Evolutionary conservation across 306 rosid genomes (phyloP), one percentile per base, ranked within the genome.

Genomic region (Cucumis melo): DNA sequence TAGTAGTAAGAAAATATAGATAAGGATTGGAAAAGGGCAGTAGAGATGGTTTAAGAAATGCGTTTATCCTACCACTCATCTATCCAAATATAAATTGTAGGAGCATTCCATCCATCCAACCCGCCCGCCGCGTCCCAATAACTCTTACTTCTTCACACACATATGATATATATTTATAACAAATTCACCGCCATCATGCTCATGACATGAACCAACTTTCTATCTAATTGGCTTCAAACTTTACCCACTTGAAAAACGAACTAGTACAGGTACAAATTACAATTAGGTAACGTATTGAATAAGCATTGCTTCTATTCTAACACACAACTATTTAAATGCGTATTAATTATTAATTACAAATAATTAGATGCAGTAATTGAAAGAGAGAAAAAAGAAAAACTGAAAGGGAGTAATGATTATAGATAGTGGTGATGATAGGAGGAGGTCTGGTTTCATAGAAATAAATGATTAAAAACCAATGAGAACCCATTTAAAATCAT

Each of bases 391-490:
- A 32, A 32, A 32, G 0, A 32, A 5, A 63, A 63, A 62, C 68
- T 32, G 72, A 38, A 38, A 39, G 10, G 39, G 27, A 6, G 77
- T 50, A 48, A 73, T 73, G 77, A 73, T 72, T 44, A 50, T 29
- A 14, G 15, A 7, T 8, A 17, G 53, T 13, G 56, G 3, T 11
- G 53, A 42, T 51, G 56, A 51, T 7, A 48, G 50, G n/a, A 9
- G 21, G 21, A 60, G 74, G 48, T 15, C 74, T 67, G 16, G 4
- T 11, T 46, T 70, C 56, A 23, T 48, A 70, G 19, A 36, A 64
- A 70, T 20, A 41, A 83, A 85, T 85, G 64, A 81, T 80, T 76
- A 81, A 78, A 84, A 48, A 7, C 15, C 24, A 24, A 48, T 50
- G 44, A 50, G 17, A 53, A 41, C 13, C 17, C 54, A 67, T 67